phyloP scores from a whole-genome alignment of 2,329 filamentous ascomycete species.

The Calonectria multiphialidica region DNA sequence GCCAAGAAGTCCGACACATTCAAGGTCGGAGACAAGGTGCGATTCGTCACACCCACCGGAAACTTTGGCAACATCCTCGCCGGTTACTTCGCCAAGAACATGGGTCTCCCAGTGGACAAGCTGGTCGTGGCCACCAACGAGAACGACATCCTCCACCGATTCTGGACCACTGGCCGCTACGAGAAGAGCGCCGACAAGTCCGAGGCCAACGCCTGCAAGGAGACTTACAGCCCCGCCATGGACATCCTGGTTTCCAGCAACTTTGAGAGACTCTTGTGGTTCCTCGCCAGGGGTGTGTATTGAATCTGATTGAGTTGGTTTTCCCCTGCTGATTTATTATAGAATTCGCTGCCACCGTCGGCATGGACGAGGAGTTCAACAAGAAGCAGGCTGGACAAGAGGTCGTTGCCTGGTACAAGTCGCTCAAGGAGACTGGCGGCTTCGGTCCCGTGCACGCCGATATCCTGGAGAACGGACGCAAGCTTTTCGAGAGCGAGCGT shows the following conservation, averaged over 20 bases:
- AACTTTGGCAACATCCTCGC: conserved; percentile 97
- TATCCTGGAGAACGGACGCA: conserved; percentile 74
- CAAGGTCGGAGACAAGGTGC: conserved; percentile 75
- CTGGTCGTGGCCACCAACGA: conserved; percentile 95
- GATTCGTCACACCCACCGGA: conserved; percentile 92
- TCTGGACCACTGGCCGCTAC: conserved; percentile 92
- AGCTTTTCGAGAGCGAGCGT: conserved; percentile 84
- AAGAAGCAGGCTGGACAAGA: conserved; percentile 80
- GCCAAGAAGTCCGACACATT: conserved; percentile 70
- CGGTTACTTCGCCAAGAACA: conserved; percentile 90
- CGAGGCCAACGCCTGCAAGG: conserved; percentile 82
- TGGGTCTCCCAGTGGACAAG: conserved; percentile 90
- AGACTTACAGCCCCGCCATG: conserved; percentile 96
- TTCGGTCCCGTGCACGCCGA: conserved; percentile 82
- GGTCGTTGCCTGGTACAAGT: conserved; percentile 81
- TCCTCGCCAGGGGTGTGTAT: conserved; percentile 73
- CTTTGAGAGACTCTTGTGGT: conserved; percentile 97
- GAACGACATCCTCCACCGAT: conserved; percentile 96
- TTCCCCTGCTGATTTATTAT: neutral
- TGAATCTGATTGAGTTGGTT: neutral
- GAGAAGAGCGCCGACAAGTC: conserved; percentile 79
- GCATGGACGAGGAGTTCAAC: conserved; percentile 75
- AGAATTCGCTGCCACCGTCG: conserved; percentile 69
- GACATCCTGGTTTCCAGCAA: conserved; percentile 97
- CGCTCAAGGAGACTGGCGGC: conserved; percentile 84